A percentile compares a stretch with the other conserved stretches of the same genome.
Conservation (phyloP, 345 rosid species). For the Toxicodendron radicans region DNA sequence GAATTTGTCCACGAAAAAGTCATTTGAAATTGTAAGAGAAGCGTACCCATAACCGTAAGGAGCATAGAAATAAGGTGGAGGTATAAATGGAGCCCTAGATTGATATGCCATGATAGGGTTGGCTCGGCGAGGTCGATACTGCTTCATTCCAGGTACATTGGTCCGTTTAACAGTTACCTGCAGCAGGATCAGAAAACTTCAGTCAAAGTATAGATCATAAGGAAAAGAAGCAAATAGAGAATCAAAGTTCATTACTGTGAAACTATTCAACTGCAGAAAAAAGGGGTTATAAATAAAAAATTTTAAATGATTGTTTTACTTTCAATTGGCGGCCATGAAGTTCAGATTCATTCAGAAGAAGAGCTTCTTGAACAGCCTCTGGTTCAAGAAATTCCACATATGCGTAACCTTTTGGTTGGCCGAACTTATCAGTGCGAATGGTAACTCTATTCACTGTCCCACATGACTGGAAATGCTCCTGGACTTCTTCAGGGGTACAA, state of each 20-base stretch:
- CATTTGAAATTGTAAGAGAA: neutral
- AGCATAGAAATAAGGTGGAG: slow-evolving; percentile 46
- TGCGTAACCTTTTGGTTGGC: slow-evolving; percentile 81
- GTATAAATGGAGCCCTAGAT: slow-evolving; percentile 39
- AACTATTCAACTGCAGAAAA: neutral
- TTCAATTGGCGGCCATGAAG: slow-evolving; percentile 74
- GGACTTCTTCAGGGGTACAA: slow-evolving; percentile 80
- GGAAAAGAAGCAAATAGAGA: neutral
- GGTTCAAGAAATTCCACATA: slow-evolving; percentile 70
- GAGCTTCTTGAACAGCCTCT: slow-evolving; percentile 69
- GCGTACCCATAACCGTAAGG: slow-evolving; percentile 71
- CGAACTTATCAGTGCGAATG: slow-evolving; percentile 67
- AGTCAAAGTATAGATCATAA: neutral
- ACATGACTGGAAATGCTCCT: slow-evolving; percentile 75
- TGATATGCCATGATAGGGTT: slow-evolving; percentile 42
- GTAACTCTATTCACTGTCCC: slow-evolving; percentile 77
- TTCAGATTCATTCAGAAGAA: slow-evolving; percentile 65
- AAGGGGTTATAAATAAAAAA: neutral
- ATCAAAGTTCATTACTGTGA: neutral
- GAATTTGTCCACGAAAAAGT: neutral
- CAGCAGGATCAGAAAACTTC: neutral
- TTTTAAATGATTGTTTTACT: slow-evolving; percentile 30
- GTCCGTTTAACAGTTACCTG: slow-evolving; percentile 69
- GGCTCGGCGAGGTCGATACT: slow-evolving; percentile 52
- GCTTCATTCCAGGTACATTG: slow-evolving; percentile 81